phyloP scores from a whole-genome alignment of 2,329 filamentous ascomycete species.

The Colletotrichum paranaense region DNA sequence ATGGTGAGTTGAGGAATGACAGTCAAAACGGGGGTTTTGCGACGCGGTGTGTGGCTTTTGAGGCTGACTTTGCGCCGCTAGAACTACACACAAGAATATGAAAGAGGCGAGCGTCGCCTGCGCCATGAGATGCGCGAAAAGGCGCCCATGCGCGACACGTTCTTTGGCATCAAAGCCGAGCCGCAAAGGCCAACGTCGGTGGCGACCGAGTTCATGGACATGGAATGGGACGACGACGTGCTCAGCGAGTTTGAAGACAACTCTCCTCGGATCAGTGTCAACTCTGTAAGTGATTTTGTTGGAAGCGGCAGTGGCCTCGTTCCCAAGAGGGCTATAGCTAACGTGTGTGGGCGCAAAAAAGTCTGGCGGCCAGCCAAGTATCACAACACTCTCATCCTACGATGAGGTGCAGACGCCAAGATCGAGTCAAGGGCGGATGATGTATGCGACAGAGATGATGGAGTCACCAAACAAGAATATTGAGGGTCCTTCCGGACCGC shows the following conservation, averaged over 20 bases:
- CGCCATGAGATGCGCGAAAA: conserved; percentile 66
- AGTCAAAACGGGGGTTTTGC: not conserved
- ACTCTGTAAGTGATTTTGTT: conserved; percentile 70
- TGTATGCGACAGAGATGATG: conserved; percentile 67
- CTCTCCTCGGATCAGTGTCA: conserved; percentile 74
- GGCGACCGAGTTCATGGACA: conserved; percentile 82
- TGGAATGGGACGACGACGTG: conserved; percentile 75
- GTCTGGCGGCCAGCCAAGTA: conserved; percentile 71
- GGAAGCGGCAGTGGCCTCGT: not conserved
- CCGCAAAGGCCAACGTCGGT: conserved; percentile 73
- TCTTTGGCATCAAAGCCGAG: conserved; percentile 69
- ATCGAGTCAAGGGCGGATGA: conserved; percentile 69
- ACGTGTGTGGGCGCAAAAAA: conserved; percentile 26
- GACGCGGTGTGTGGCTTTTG: not conserved
- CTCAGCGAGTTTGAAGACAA: conserved; percentile 71
- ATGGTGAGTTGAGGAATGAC: conserved; percentile 47
- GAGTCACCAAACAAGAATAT: conserved; percentile 70
- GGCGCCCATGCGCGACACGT: conserved; percentile 62
- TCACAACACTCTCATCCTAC: conserved; percentile 88
- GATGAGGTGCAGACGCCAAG: conserved; percentile 85
- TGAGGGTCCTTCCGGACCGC: conserved; percentile 85
- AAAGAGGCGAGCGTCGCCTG: conserved; percentile 49
- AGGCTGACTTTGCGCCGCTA: conserved; percentile 36
- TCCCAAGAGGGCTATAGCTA: conserved; percentile 26
- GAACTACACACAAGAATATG: conserved; percentile 50